These are phyloP conservation scores for Rhodotorula sp. DNA, from an alignment of 1,284 basidiomycete genomes.

Conservation along the genomic window DNA sequence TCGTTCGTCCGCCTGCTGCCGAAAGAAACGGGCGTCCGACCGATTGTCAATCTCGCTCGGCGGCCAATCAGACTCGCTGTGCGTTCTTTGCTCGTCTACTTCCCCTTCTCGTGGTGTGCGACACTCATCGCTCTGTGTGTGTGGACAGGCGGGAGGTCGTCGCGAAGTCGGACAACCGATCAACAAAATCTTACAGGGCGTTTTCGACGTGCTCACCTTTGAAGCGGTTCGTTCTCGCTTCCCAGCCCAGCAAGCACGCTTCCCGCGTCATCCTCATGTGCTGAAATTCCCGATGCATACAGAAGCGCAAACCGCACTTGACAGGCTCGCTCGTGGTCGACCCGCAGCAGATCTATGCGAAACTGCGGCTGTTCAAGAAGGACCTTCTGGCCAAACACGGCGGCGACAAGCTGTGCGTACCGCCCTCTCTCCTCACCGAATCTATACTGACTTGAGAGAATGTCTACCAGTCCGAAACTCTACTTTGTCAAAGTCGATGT, in stretches of 20 bases:
- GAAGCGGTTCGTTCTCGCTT: slow-evolving; percentile 63
- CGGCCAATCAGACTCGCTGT: slow-evolving; percentile 53
- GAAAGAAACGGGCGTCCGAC: slow-evolving; percentile 90
- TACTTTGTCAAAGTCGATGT: slow-evolving; percentile 98
- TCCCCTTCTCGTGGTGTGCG: accelerated
- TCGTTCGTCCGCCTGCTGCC: slow-evolving; percentile 86
- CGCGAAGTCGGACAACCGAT: slow-evolving; percentile 60
- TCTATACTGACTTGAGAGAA: too few species aligned
- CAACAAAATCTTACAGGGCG: slow-evolving; percentile 78
- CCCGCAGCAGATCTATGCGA: slow-evolving; percentile 75
- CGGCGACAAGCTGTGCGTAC: slow-evolving; percentile 59
- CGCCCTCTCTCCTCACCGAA: background rate
- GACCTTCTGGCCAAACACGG: slow-evolving; percentile 55
- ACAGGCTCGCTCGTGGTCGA: slow-evolving; percentile 79
- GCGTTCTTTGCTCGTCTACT: background rate
- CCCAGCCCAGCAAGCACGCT: too few species aligned
- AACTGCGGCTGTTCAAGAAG: slow-evolving; percentile 68
- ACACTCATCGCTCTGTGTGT: too few species aligned
- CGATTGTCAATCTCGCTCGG: slow-evolving; percentile 86
- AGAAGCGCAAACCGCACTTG: slow-evolving; percentile 65
- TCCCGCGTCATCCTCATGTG: too few species aligned
- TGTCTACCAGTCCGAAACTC: slow-evolving; percentile 65
- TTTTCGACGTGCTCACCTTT: slow-evolving; percentile 80
- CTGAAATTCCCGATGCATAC: background rate
- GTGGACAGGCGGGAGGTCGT: slow-evolving; percentile 8